phyloP scores from a whole-genome alignment of 108 stramenopile genomes.

The Skeletonema marinoi region DNA sequence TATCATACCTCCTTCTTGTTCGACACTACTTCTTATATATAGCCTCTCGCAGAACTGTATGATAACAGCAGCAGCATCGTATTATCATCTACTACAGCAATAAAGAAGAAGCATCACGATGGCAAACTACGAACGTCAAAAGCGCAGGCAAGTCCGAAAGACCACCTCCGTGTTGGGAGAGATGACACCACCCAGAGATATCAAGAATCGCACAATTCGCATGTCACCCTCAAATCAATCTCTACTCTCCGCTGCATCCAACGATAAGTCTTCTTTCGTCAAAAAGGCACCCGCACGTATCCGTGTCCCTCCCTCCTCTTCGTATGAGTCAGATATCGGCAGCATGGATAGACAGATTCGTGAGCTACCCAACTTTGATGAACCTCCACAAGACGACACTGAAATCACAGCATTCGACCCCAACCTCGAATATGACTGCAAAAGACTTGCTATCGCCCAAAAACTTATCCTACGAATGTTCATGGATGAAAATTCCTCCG shows the following conservation, averaged over 20 bases:
- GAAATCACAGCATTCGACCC: neutral
- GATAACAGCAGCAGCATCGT: too few relatives aligned
- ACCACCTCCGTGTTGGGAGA: neutral
- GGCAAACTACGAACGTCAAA: neutral
- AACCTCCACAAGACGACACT: neutral
- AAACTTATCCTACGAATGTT: slow-evolving; percentile 4
- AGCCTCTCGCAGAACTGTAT: too few relatives aligned
- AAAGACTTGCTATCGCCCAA: neutral
- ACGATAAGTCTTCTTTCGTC: neutral
- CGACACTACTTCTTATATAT: too few relatives aligned
- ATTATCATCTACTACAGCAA: neutral
- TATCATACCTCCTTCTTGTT: too few relatives aligned
- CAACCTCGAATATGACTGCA: neutral
- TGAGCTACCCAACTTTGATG: neutral
- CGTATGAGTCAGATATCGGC: neutral
- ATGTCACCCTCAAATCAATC: neutral
- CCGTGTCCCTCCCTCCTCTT: neutral
- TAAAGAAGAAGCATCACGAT: neutral
- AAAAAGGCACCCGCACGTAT: neutral
- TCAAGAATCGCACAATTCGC: neutral
- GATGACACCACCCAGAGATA: neutral
- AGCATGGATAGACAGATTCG: neutral
- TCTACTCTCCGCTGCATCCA: neutral
- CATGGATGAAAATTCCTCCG: slow-evolving; percentile 1
- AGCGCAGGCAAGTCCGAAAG: neutral